Percentiles rank a stretch among this genome's conserved stretches.
Evolutionary conservation across 73 alveolate species (phyloP).

Genomic region (Symbiodinium pilosum): DNA sequence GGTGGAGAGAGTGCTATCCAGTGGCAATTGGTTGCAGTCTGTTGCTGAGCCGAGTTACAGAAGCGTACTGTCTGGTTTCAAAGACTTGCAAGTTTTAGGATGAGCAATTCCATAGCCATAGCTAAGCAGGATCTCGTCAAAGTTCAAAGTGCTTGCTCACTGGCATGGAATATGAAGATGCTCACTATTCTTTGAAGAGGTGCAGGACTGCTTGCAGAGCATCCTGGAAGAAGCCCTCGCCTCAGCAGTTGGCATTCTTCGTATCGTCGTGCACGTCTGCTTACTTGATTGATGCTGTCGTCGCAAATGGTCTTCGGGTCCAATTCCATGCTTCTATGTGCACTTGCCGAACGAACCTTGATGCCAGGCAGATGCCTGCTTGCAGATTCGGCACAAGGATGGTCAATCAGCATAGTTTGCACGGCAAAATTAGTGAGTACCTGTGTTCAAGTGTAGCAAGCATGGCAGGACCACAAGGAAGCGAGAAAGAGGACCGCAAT

Average conservation of each 20-base stretch:
- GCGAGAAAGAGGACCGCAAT: constrained; percentile 14
- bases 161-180: neutral
- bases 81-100: neutral
- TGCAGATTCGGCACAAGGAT: constrained; percentile 48
- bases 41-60: neutral
- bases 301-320: too few species aligned
- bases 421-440: neutral
- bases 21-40: neutral
- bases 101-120: neutral
- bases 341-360: too few species aligned
- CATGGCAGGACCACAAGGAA: constrained; percentile 66
- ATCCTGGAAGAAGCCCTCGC: constrained; percentile 40
- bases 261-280: too few species aligned
- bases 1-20: neutral
- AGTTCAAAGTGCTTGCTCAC: neutral
- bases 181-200: neutral
- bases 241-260: neutral
- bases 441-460: neutral
- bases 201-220: constrained; percentile 8
- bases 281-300: too few species aligned
- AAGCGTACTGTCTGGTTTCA: neutral
- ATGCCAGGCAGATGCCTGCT: constrained; percentile 40
- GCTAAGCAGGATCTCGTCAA: neutral
- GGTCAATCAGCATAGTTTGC: neutral
- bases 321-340: too few species aligned